Percentiles rank a stretch among this genome's conserved stretches.
Evolutionary conservation across 176 grass and related monocot species (phyloP).

Genomic region (Pontederia crassipes): DNA sequence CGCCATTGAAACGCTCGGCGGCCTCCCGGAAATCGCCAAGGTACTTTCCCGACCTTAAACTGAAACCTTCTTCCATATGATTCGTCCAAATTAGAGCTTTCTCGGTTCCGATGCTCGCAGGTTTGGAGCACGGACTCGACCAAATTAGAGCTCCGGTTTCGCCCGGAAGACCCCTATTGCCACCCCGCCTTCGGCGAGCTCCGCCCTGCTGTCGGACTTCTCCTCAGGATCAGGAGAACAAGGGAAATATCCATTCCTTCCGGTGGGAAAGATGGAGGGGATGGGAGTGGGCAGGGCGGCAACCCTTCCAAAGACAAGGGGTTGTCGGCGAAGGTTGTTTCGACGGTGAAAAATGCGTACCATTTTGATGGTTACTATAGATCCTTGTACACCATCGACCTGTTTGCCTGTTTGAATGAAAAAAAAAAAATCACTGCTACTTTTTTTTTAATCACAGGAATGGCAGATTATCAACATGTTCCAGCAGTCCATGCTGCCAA

Average conservation of each 20-base stretch:
- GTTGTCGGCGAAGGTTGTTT: slow-evolving; percentile 42
- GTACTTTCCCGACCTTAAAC: slow-evolving; percentile 5
- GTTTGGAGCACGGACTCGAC: slow-evolving; percentile 27
- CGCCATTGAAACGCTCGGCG: slow-evolving; percentile 47
- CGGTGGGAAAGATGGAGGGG: neutral
- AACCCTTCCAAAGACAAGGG: neutral
- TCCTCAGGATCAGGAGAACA: slow-evolving; percentile 45
- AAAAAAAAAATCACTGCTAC: no score
- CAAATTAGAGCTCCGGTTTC: slow-evolving; percentile 63
- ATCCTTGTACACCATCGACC: neutral
- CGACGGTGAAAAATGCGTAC: slow-evolving; percentile 52
- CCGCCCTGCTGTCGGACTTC: slow-evolving; percentile 30
- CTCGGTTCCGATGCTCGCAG: slow-evolving; percentile 6
- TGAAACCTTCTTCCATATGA: neutral
- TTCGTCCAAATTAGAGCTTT: no score
- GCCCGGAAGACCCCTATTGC: slow-evolving; percentile 70
- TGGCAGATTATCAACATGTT: slow-evolving; percentile 87
- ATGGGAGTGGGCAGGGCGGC: neutral
- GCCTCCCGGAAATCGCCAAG: slow-evolving; percentile 50
- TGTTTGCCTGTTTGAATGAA: neutral
- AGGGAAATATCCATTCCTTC: neutral
- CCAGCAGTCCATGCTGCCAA: slow-evolving; percentile 62
- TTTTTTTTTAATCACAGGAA: slow-evolving; percentile 28
- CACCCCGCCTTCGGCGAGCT: slow-evolving; percentile 55
- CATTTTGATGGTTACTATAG: slow-evolving; percentile 44